Percentiles rank a stretch among this genome's conserved stretches.
phyloP scores from a whole-genome alignment of 805 yeast genomes.

The Wickerhamiella musiphila region DNA sequence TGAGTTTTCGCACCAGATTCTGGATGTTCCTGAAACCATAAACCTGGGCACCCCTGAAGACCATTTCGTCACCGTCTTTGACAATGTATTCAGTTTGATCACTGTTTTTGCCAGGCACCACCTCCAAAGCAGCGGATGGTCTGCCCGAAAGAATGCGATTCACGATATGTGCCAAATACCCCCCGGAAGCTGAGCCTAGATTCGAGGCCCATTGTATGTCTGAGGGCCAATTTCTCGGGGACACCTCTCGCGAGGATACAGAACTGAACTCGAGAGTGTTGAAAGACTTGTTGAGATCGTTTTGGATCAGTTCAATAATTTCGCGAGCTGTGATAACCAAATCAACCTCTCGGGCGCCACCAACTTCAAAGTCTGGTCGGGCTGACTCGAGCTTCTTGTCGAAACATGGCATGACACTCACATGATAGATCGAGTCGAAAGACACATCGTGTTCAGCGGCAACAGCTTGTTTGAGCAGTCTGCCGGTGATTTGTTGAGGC shows the following conservation, averaged over 20 bases:
- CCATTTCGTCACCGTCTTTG: conserved; percentile 19
- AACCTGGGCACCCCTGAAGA: conserved; percentile 48
- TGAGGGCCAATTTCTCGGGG: conserved; percentile 52
- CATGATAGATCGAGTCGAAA: conserved; percentile 42
- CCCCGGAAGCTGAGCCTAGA: conserved; percentile 75
- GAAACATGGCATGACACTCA: conserved; percentile 91
- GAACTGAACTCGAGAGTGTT: conserved; percentile 5
- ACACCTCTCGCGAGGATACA: conserved; percentile 10
- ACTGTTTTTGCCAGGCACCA: conserved; percentile 39
- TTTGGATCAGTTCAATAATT: conserved; percentile 51
- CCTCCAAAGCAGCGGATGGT: conserved; percentile 26
- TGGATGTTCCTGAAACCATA: conserved; percentile 93
- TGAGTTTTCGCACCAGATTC: conserved; percentile 71
- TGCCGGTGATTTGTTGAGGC: conserved; percentile 88
- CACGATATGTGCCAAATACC: conserved; percentile 62
- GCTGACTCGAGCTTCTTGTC: conserved; percentile 94
- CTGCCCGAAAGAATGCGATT: conserved; percentile 15
- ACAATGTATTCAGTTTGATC: conserved; percentile 59
- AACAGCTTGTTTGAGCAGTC: conserved; percentile 40
- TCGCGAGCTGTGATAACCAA: conserved; percentile 90
- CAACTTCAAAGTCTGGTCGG: conserved; percentile 42
- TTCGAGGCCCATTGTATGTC: conserved; percentile 54
- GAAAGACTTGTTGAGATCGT: conserved; percentile 24
- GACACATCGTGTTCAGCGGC: conserved; percentile 21
- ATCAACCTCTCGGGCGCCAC: conserved; percentile 50